These are phyloP conservation scores for Neurospora sp. DNA, from an alignment of 495 filamentous ascomycete species.

Conservation along the genomic window DNA sequence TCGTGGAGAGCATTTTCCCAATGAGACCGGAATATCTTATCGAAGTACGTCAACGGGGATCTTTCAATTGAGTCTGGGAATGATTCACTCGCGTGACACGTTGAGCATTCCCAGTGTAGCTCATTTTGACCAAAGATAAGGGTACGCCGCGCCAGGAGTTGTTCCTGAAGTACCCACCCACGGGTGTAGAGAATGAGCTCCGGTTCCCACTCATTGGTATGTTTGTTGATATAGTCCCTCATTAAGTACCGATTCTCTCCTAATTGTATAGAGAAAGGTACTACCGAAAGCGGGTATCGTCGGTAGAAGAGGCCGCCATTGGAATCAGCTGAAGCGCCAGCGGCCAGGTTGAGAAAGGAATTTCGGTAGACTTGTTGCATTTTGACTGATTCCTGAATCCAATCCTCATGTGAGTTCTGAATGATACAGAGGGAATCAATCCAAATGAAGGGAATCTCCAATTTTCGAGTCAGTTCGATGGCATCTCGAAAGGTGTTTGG, in stretches of 20 bases:
- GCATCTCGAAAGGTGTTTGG: slow-evolving; percentile 15
- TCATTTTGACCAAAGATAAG: slow-evolving; percentile 12
- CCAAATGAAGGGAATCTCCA: slow-evolving; percentile 21
- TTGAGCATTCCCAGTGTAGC: slow-evolving; percentile 21
- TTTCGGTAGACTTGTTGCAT: slow-evolving; percentile 13
- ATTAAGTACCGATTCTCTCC: background rate
- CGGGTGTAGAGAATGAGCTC: slow-evolving; percentile 6
- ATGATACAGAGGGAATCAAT: slow-evolving; percentile 36
- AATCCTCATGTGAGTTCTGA: slow-evolving; percentile 16
- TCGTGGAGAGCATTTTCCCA: background rate
- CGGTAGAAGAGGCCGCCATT: background rate
- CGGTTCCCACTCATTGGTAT: background rate
- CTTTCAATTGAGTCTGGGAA: background rate
- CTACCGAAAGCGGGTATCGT: background rate
- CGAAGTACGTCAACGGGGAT: too few relatives aligned
- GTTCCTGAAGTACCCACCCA: slow-evolving; percentile 24
- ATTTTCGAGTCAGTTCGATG: slow-evolving; percentile 8
- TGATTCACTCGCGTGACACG: background rate
- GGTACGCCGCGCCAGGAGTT: slow-evolving; percentile 13
- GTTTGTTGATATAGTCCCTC: background rate
- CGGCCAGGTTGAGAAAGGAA: slow-evolving; percentile 10
- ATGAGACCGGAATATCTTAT: background rate
- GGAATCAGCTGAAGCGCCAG: background rate
- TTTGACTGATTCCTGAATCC: slow-evolving; percentile 3
- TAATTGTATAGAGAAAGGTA: background rate